A percentile compares a stretch with the other conserved stretches of the same genome.
phyloP scores from a whole-genome alignment of 139 green algal species.

The Coccomyxa sp. region DNA sequence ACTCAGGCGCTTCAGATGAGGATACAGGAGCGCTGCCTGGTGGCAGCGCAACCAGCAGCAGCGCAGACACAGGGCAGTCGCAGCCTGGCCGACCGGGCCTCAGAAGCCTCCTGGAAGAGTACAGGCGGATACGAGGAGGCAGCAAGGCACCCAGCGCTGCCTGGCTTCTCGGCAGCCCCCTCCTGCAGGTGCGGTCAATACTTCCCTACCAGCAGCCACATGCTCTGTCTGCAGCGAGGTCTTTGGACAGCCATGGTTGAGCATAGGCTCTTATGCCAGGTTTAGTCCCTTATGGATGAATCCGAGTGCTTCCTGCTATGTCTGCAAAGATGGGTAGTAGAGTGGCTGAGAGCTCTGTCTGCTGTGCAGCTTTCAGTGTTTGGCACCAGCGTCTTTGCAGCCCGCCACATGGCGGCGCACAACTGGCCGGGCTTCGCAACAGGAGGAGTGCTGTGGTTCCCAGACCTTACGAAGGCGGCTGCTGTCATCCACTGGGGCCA shows the following conservation, averaged over 20 bases:
- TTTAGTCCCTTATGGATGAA: background rate
- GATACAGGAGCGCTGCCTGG: background rate
- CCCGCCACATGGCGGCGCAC: conserved; percentile 53
- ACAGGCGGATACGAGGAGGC: background rate
- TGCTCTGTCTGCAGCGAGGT: background rate
- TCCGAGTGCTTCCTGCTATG: background rate
- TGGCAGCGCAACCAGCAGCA: background rate
- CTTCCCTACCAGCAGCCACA: background rate
- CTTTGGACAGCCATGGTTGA: background rate
- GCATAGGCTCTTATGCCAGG: background rate
- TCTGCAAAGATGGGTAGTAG: background rate
- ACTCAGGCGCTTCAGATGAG: background rate
- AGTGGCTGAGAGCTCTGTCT: background rate
- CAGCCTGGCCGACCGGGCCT: background rate
- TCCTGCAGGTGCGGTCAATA: background rate
- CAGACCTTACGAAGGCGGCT: conserved; percentile 62
- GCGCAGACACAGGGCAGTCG: background rate
- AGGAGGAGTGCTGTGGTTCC: conserved; percentile 71
- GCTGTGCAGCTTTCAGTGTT: conserved; percentile 67
- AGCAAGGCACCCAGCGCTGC: background rate
- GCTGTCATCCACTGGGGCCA: background rate
- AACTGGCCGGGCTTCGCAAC: conserved; percentile 55
- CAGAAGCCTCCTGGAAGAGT: background rate
- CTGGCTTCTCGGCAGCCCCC: background rate
- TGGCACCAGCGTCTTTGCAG: conserved; percentile 40